phyloP scores from a whole-genome alignment of 2,329 filamentous ascomycete genomes.

The Gaeumannomyces tritici region DNA sequence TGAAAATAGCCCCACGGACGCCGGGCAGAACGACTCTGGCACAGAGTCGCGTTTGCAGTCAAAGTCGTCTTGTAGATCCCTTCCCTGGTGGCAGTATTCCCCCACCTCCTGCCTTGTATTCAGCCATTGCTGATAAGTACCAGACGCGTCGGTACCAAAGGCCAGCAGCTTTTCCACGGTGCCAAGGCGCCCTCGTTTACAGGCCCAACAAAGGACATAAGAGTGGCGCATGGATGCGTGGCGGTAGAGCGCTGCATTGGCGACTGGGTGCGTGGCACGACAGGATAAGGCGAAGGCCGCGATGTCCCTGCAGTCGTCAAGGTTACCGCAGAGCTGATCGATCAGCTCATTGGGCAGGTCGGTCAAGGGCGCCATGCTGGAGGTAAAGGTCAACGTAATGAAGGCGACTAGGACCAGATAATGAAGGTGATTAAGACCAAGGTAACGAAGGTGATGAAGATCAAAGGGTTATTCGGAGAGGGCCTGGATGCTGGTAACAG shows the following conservation, averaged over 20 bases:
- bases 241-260: background rate
- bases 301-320: background rate
- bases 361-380: background rate
- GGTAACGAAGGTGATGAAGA: no score
- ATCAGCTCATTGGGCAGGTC: background rate
- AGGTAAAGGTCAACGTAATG: no score
- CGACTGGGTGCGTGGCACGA: background rate
- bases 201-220: background rate
- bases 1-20: background rate
- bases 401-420: background rate
- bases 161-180: background rate
- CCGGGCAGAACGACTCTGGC: background rate
- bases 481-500: no score
- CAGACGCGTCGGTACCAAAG: background rate
- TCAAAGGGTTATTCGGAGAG: no score
- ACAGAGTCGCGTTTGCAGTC: background rate
- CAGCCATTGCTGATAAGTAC: background rate
- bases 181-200: background rate
- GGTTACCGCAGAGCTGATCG: background rate
- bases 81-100: background rate
- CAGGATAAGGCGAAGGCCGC: background rate
- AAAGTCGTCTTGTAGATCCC: background rate
- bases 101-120: no score
- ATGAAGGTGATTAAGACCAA: background rate
- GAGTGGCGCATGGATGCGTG: background rate